A percentile compares a stretch with the other conserved stretches of the same genome.
These are phyloP conservation scores for Phaeotremella skinneri DNA, from an alignment of 768 basidiomycete genomes.

Conservation along the genomic window DNA sequence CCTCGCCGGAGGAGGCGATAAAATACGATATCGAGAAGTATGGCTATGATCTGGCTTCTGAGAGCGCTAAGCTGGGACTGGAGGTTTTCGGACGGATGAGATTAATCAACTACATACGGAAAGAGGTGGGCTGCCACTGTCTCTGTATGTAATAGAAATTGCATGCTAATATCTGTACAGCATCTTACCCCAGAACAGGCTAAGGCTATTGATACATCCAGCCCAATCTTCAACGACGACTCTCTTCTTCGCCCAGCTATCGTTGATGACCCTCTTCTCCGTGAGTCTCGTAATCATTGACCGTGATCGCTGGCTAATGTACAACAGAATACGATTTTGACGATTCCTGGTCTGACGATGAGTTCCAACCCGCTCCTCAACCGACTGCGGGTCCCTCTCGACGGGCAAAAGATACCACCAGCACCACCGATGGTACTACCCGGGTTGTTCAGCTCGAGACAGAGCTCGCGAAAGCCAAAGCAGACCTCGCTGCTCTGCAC, in stretches of 20 bases:
- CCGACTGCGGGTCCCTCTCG: slow-evolving; percentile 13
- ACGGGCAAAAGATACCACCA: neutral
- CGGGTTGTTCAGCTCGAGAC: slow-evolving; percentile 63
- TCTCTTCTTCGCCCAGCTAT: slow-evolving; percentile 76
- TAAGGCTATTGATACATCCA: slow-evolving; percentile 58
- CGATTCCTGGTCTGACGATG: slow-evolving; percentile 63
- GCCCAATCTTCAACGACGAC: slow-evolving; percentile 69
- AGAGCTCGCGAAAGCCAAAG: slow-evolving; percentile 62
- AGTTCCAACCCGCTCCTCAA: slow-evolving; percentile 47
- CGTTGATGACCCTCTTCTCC: slow-evolving; percentile 83
- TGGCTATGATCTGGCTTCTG: slow-evolving; percentile 28
- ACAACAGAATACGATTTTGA: slow-evolving; percentile 63
- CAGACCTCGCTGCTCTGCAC: slow-evolving; percentile 59
- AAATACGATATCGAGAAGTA: slow-evolving; percentile 29
- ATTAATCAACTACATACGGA: slow-evolving; percentile 82
- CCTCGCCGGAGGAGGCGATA: slow-evolving; percentile 35
- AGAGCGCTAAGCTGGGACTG: slow-evolving; percentile 49
- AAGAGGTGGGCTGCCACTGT: slow-evolving; percentile 33
- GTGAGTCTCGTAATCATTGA: slow-evolving; percentile 56
- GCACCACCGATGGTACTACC: neutral
- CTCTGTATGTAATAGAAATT: slow-evolving; percentile 56
- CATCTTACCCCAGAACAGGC: slow-evolving; percentile 54
- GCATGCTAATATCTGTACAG: neutral
- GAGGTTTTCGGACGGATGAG: slow-evolving; percentile 78
- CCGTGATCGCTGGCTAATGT: slow-evolving; percentile 5